These are phyloP conservation scores for Phyllachora maydis DNA, from an alignment of 2,329 filamentous ascomycete species.

Conservation along the genomic window DNA sequence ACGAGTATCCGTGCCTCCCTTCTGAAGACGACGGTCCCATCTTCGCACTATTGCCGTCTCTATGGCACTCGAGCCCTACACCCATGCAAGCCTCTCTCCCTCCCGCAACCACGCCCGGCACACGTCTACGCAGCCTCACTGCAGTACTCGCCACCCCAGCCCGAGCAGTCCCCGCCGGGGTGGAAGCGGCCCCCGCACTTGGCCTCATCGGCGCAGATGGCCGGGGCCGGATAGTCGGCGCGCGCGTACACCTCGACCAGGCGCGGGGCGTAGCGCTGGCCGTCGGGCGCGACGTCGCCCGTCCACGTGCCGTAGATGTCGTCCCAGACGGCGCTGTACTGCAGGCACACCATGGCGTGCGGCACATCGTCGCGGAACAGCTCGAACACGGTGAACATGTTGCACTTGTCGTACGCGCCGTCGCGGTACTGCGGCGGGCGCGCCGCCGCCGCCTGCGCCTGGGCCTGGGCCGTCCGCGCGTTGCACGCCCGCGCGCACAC, in stretches of 20 bases:
- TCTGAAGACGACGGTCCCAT: too few relatives aligned
- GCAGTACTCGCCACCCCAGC: conserved; percentile 2
- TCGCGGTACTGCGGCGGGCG: conserved; percentile 1
- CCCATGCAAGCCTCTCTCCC: too few relatives aligned
- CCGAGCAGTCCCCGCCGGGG: conserved; percentile 2
- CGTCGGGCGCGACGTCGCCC: background rate
- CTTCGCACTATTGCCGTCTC: too few relatives aligned
- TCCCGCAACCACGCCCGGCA: too few relatives aligned
- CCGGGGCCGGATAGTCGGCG: conserved; percentile 1
- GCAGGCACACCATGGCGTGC: conserved; percentile 1
- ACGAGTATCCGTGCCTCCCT: too few relatives aligned
- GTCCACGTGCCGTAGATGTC: conserved; percentile 2
- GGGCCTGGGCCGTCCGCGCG: conserved; percentile 1
- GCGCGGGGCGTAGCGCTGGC: background rate
- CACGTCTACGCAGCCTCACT: too few relatives aligned
- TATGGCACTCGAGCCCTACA: too few relatives aligned
- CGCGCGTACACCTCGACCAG: conserved; percentile 2
- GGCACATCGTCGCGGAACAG: background rate
- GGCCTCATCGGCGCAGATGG: conserved; percentile 1
- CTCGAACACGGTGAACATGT: conserved; percentile 3
- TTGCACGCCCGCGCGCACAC: conserved; percentile 2
- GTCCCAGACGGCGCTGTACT: conserved; percentile 2
- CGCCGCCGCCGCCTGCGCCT: background rate
- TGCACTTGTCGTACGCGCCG: conserved; percentile 2
- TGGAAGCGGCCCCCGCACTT: conserved; percentile 2